These are phyloP conservation scores for Lenwebbia sp. DNA, from an alignment of 345 rosid genomes.

Conservation along the genomic window DNA sequence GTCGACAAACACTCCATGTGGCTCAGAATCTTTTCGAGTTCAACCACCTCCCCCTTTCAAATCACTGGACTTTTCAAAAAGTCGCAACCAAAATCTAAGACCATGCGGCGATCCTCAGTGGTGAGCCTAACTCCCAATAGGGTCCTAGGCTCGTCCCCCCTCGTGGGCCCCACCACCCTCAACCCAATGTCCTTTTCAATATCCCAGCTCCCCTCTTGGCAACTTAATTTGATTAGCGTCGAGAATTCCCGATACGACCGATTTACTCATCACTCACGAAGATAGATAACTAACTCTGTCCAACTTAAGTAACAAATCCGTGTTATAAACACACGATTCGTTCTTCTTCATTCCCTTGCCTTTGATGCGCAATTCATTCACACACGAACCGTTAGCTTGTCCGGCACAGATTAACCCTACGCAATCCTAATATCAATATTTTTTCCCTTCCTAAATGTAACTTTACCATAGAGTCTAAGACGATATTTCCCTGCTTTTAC, in stretches of 20 bases:
- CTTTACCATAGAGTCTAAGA: neutral
- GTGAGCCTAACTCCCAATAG: neutral
- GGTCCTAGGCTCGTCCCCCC: neutral
- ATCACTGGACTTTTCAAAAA: neutral
- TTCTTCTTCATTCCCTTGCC: neutral
- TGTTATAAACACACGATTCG: rapidly evolving
- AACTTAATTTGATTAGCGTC: neutral
- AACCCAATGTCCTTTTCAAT: neutral
- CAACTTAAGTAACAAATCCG: neutral
- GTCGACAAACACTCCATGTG: constrained; percentile 5
- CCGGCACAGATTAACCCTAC: neutral
- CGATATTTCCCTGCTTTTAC: neutral
- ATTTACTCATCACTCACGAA: neutral
- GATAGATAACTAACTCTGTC: neutral
- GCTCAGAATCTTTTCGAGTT: neutral
- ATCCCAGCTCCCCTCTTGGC: neutral
- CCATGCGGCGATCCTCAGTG: constrained; percentile 39
- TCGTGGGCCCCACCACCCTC: neutral
- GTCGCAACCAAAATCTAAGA: neutral
- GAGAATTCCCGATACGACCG: neutral
- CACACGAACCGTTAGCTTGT: neutral
- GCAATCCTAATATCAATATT: neutral
- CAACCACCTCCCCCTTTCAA: neutral
- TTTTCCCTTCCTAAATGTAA: too few species aligned
- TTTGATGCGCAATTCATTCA: rapidly evolving